Percentiles rank a stretch among this genome's conserved stretches.
Conservation (phyloP, 2,329 filamentous ascomycete genomes). For the Elsinoe necatrix region DNA sequence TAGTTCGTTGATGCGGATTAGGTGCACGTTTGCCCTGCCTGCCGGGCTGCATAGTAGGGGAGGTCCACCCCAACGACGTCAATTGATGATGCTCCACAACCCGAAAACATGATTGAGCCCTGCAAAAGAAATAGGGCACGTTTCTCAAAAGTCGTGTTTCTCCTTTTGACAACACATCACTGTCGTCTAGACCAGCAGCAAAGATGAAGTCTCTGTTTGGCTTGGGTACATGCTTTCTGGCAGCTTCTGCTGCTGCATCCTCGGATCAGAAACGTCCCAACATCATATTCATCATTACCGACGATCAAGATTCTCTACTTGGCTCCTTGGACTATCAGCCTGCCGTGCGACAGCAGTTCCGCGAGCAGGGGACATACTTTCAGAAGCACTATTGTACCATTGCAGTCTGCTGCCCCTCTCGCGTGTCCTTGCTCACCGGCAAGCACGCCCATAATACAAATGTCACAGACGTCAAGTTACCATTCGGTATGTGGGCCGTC, state of each 20-base stretch:
- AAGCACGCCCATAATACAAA: constrained; percentile 61
- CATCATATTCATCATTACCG: constrained; percentile 59
- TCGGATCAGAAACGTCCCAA: constrained; percentile 35
- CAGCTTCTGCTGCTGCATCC: background rate
- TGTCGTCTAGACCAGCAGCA: background rate
- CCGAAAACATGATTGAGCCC: background rate
- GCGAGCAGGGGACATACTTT: constrained; percentile 51
- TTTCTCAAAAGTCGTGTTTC: background rate
- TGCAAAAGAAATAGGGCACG: background rate
- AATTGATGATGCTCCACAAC: background rate
- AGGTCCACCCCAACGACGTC: background rate
- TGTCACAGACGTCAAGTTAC: constrained; percentile 48
- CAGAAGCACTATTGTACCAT: constrained; percentile 56
- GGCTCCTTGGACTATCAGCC: constrained; percentile 56
- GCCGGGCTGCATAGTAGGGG: background rate
- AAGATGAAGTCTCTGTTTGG: background rate
- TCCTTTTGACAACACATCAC: background rate
- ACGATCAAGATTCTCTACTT: constrained; percentile 58
- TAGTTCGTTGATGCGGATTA: background rate
- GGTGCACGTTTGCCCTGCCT: background rate
- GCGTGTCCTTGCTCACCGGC: constrained; percentile 57
- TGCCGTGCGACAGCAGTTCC: constrained; percentile 47
- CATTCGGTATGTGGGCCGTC: constrained; percentile 34
- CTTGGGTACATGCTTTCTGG: background rate
- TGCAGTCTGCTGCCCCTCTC: constrained; percentile 57